These are phyloP conservation scores for Saccharomycopsis vini DNA, from an alignment of 805 yeast species.

Conservation along the genomic window DNA sequence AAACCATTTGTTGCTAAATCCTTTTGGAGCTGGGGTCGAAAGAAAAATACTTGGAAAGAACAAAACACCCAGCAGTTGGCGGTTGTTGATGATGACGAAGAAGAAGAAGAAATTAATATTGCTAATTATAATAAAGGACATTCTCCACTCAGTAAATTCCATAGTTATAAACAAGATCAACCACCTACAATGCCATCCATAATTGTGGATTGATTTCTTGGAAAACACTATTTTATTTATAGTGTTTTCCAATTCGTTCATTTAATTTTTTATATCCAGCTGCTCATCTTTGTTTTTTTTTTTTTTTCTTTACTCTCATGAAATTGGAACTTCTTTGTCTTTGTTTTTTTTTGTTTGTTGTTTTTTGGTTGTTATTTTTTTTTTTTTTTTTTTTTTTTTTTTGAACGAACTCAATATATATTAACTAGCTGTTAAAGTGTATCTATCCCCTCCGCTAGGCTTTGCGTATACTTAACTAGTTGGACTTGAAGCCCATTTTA, in stretches of 20 bases:
- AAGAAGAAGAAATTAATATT: not conserved
- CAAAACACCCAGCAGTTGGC: not conserved
- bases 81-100: too few relatives aligned
- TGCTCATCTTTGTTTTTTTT: not conserved
- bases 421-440: too few relatives aligned
- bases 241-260: not conserved
- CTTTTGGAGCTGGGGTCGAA: not conserved
- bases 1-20: constrained; percentile 13
- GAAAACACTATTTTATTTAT: too few relatives aligned
- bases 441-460: too few relatives aligned
- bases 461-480: too few relatives aligned
- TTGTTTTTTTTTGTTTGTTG: not conserved
- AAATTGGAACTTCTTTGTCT: too few relatives aligned
- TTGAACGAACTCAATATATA: too few relatives aligned
- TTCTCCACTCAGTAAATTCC: not conserved
- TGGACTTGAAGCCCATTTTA: too few relatives aligned
- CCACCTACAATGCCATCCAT: constrained; percentile 12
- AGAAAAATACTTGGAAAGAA: too few relatives aligned
- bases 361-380: not conserved
- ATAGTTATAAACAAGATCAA: constrained; percentile 1
- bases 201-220: constrained; percentile 9
- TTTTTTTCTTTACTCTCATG: too few relatives aligned
- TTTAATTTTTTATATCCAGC: not conserved
- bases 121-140: not conserved
- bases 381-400: too few relatives aligned